These are phyloP conservation scores for Aureobasidium uvarum DNA, from an alignment of 2,329 filamentous ascomycete species.

Conservation along the genomic window DNA sequence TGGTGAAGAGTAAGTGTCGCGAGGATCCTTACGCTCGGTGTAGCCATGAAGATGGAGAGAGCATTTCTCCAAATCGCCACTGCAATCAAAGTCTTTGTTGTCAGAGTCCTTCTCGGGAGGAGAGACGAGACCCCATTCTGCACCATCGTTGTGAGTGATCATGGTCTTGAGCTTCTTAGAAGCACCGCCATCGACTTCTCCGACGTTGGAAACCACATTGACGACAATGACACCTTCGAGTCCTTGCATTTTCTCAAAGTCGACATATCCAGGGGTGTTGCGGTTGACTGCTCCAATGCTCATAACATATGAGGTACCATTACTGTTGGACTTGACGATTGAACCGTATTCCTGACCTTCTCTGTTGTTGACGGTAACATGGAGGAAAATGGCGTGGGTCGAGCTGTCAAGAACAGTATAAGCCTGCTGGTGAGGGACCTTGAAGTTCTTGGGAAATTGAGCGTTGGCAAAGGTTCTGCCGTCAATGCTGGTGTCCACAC, in stretches of 20 bases:
- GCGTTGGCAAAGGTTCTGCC: slow-evolving; percentile 78
- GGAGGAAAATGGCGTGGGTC: slow-evolving; percentile 89
- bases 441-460: slow-evolving; percentile 81
- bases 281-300: slow-evolving; percentile 80
- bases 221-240: slow-evolving; percentile 87
- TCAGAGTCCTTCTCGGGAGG: slow-evolving; percentile 71
- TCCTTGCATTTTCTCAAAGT: slow-evolving; percentile 93
- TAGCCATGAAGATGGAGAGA: slow-evolving; percentile 93
- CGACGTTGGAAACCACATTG: slow-evolving; percentile 76
- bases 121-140: slow-evolving; percentile 74
- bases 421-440: slow-evolving; percentile 71
- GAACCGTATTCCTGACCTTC: slow-evolving; percentile 71
- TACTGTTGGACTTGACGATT: slow-evolving; percentile 97
- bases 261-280: slow-evolving; percentile 73
- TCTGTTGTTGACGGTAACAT: slow-evolving; percentile 74
- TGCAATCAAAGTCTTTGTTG: slow-evolving; percentile 69
- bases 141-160: slow-evolving; percentile 96
- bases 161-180: slow-evolving; percentile 81
- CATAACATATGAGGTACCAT: slow-evolving; percentile 90
- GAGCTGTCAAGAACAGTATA: slow-evolving; percentile 96
- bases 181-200: slow-evolving; percentile 60
- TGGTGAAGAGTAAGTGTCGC: slow-evolving; percentile 82
- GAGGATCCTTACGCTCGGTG: slow-evolving; percentile 79
- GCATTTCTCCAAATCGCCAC: slow-evolving; percentile 63
- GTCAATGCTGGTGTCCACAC: slow-evolving; percentile 80